Conservation (phyloP, 371 early-diverging fungal genomes). For the Syncephalastrum racemosum region DNA sequence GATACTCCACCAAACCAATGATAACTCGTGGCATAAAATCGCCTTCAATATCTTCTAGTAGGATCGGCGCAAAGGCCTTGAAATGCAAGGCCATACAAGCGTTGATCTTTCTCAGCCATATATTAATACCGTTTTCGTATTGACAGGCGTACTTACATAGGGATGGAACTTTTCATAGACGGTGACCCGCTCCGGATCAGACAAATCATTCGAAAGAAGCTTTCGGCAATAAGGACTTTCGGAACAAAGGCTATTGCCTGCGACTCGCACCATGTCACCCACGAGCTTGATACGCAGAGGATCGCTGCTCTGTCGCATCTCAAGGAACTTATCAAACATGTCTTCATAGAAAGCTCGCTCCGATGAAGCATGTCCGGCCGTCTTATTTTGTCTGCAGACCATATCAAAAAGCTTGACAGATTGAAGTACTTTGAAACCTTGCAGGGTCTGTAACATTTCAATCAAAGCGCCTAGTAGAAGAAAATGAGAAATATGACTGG, state of each 20-base stretch:
- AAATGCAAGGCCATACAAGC: conserved; percentile 29
- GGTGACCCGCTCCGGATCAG: conserved; percentile 16
- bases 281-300: conserved; percentile 41
- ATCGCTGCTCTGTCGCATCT: conserved; percentile 26
- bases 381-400: conserved; percentile 18
- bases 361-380: conserved; percentile 10
- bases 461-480: conserved; percentile 14
- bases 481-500: background rate
- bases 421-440: conserved; percentile 33
- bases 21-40: conserved; percentile 23
- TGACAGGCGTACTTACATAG: conserved; percentile 21
- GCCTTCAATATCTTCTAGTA: conserved; percentile 15
- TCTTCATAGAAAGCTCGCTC: conserved; percentile 16
- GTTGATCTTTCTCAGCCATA: conserved; percentile 23
- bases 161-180: conserved; percentile 26
- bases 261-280: conserved; percentile 34
- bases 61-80: conserved; percentile 16
- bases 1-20: conserved; percentile 30
- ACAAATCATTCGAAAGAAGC: conserved; percentile 18
- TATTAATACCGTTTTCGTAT: background rate
- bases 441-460: conserved; percentile 23
- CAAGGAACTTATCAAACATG: conserved; percentile 53
- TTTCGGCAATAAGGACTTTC: no score
- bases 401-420: conserved; percentile 21
- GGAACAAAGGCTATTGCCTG: conserved; percentile 25